Evolutionary conservation across 192 early-diverging fungal genomes (phyloP).

Genomic region (Funneliformis mosseae): DNA sequence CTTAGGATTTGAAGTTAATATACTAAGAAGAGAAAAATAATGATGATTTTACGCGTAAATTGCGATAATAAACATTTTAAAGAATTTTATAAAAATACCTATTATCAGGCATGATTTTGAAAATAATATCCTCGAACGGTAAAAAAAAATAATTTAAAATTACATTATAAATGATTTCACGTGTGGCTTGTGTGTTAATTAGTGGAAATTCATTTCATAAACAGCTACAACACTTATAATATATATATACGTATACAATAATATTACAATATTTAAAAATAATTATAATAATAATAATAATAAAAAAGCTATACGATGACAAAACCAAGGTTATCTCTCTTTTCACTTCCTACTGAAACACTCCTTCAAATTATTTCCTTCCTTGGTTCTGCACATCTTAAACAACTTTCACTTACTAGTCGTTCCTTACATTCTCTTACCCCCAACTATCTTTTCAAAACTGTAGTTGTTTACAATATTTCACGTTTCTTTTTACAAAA

Average conservation of each 20-base stretch:
- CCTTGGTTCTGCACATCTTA: conserved; percentile 8
- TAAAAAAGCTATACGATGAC: background rate
- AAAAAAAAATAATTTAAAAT: too few species aligned
- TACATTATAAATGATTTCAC: too few species aligned
- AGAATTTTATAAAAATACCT: background rate
- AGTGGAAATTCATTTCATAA: too few species aligned
- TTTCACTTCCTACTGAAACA: conserved; percentile 20
- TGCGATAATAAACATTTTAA: background rate
- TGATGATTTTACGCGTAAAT: background rate
- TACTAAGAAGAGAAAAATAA: background rate
- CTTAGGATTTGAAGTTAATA: background rate
- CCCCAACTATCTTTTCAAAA: background rate
- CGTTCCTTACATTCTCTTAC: background rate
- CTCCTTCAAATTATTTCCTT: conserved; percentile 10
- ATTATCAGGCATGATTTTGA: background rate
- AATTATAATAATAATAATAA: too few species aligned
- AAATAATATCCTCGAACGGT: background rate
- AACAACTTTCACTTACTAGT: conserved; percentile 18
- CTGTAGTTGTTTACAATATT: conserved; percentile 15
- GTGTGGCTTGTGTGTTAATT: too few species aligned
- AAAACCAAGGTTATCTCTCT: conserved; percentile 1
- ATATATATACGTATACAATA: too few species aligned
- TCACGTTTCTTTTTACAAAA: conserved; percentile 8
- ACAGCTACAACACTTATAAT: too few species aligned
- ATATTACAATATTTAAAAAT: too few species aligned